phyloP scores from a whole-genome alignment of 176 grass and related monocot genomes.

The Triticum aestivum region DNA sequence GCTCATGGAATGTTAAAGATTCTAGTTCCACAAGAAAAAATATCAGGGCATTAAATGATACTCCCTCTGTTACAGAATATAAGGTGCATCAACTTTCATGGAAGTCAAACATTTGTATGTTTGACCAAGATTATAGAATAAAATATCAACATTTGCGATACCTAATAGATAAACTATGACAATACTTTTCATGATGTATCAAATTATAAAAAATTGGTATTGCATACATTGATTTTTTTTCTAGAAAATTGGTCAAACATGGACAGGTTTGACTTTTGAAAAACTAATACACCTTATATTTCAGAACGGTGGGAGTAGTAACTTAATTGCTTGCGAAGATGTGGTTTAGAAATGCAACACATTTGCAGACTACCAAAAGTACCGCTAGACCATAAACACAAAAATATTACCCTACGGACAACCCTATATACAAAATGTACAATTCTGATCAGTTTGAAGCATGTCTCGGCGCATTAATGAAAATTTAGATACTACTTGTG shows the following conservation, averaged over 20 bases:
- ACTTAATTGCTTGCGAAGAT: not conserved
- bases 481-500: constrained; percentile 1
- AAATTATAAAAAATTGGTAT: no score
- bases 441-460: not conserved
- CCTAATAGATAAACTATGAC: no score
- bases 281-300: not conserved
- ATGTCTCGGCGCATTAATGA: not conserved
- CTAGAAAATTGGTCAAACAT: no score
- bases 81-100: no score
- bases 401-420: not conserved
- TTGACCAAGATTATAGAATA: no score
- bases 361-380: constrained; percentile 1
- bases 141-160: no score
- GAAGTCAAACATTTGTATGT: no score
- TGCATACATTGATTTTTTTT: no score
- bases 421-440: not conserved
- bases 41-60: constrained; percentile 6
- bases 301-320: not conserved
- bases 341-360: constrained; percentile 7
- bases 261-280: no score
- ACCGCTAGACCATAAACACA: not conserved
- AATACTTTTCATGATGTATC: no score
- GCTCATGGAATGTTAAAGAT: constrained; percentile 1
- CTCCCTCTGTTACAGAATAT: no score
- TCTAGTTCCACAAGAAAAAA: not conserved